Base-by-base conservation (phyloP, 768 basidiomycete species). In the Sarcodon sp. region DNA sequence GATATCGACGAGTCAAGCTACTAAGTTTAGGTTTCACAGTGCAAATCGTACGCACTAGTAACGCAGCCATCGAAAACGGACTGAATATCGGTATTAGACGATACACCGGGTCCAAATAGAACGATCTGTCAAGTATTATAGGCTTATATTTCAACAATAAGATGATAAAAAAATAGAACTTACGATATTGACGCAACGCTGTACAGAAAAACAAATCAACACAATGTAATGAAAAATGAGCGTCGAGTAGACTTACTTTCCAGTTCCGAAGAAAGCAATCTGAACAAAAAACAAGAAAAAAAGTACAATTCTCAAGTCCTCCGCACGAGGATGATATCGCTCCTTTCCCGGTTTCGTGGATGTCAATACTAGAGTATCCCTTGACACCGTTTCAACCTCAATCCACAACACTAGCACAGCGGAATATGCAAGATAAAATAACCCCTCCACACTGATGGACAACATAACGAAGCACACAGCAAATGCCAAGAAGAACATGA, bases 221-320 rank as follows among this genome's bases (percentile, higher is more conserved):
- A 35, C 44, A 46, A 47, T 44, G 48, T 15, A 16, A 50, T 11
- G 16, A 47, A 15, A n/a, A 12, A 1, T 11, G 12, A 15, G 48
- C 6, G 36, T 48, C 21, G 21, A 27, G 33, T 13, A 49, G 41
- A 56, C 62, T 58, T 36, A 54, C 52, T 51, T 87, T 67, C 85
- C 85, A 35, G 77, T 86, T 7, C 87, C 87, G 57, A 88, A 89
- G 63, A 89, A 90, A 2, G 80, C 88, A 37, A 87, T 76, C 55
- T 92, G 88, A 6, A 90, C 80, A 54, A 91, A 88, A 61, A 87
- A 87, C 50, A 92, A 62, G 64, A 90, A 90, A 60, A 88, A 86
- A 16, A 90, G 53, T 0, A 83, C 86, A 47, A 85, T 79, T 44
- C 88, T 66, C 10, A 88, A 60, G 50, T 88, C 83, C 35, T 83